Evolutionary conservation across 352 stramenopile genomes (phyloP), one percentile per base, ranked within the genome.

Genomic region (Thalassiosira oceanica): DNA sequence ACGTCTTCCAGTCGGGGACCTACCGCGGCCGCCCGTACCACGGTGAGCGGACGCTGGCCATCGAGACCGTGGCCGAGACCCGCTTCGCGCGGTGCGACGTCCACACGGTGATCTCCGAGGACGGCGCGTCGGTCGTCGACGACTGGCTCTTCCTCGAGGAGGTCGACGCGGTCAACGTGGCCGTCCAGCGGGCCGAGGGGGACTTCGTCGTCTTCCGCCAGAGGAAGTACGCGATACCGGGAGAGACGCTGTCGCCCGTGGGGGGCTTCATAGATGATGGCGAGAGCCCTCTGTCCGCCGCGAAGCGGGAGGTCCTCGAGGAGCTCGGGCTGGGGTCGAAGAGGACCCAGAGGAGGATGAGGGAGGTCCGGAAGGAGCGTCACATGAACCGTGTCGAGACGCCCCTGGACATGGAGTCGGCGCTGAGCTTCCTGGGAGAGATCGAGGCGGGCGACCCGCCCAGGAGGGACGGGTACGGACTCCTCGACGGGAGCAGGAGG

Each of bases 131-230:
- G 4, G 11, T 73, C 13, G 62, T 81, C 24, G 26, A 75, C 6
- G 77, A 86, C 63, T 86, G 77, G 77, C 20, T 86, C 4, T 81
- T 75, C 36, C 53, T 77, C n/a, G 74, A 84, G 33, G 78, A 86
- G 67, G 20, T 41, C 0, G 49, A 77, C n/a, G 72, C 73, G n/a
- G 61, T 86, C 6, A 86, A 86, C 58, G 61, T 86, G 1, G 45
- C 71, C 16, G 73, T 86, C 4, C 37, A 75, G 52, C 60, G 56
- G 7, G 26, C 53, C 29, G 42, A 70, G 13, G 61, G 57, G 3
- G 51, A 72, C 50, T 82, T 80, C 50, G 18, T 73, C 8, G 54
- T 83, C 6, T 78, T 86, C 54, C 16, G 74, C 26, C 78, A 86
- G 44, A 11, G 53, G 1, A 86, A 86, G 36, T 86, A 86, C 48